Conservation (phyloP, 1,284 basidiomycete species). For the Trametes polyzona region DNA sequence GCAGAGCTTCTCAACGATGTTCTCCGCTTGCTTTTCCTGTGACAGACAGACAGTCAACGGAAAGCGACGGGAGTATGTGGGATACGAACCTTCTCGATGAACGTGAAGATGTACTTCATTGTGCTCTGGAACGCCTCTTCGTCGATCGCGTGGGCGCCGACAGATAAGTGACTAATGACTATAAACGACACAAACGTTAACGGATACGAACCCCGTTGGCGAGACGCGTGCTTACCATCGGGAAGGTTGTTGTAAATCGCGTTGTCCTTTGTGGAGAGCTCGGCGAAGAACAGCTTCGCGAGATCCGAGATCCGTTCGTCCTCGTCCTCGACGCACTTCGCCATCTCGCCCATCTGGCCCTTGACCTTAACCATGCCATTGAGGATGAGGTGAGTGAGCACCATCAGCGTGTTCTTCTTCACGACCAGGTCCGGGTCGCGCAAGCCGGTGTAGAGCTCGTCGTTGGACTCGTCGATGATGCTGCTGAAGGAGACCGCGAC, state of each 20-base stretch:
- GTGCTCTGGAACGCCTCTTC: slow-evolving; percentile 93
- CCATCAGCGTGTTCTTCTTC: slow-evolving; percentile 99
- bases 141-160: slow-evolving; percentile 92
- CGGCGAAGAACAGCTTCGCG: slow-evolving; percentile 96
- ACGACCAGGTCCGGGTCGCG: slow-evolving; percentile 87
- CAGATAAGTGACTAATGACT: slow-evolving; percentile 94
- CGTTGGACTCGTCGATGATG: slow-evolving; percentile 96
- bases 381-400: slow-evolving; percentile 94
- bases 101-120: slow-evolving; percentile 95
- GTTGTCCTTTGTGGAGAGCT: slow-evolving; percentile 97
- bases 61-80: not conserved
- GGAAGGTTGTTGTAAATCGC: slow-evolving; percentile 99
- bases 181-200: slow-evolving; percentile 14
- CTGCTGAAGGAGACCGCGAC: slow-evolving; percentile 96
- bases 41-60: not conserved
- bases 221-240: slow-evolving; percentile 57
- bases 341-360: slow-evolving; percentile 99
- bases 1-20: slow-evolving; percentile 93
- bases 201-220: not conserved
- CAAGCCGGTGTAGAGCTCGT: slow-evolving; percentile 93
- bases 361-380: slow-evolving; percentile 99
- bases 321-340: slow-evolving; percentile 96
- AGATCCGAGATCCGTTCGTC: slow-evolving; percentile 90
- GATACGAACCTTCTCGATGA: slow-evolving; percentile 87
- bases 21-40: slow-evolving; percentile 95